Evolutionary conservation across 768 basidiomycete species (phyloP).

Genomic region (Collybia sordida): DNA sequence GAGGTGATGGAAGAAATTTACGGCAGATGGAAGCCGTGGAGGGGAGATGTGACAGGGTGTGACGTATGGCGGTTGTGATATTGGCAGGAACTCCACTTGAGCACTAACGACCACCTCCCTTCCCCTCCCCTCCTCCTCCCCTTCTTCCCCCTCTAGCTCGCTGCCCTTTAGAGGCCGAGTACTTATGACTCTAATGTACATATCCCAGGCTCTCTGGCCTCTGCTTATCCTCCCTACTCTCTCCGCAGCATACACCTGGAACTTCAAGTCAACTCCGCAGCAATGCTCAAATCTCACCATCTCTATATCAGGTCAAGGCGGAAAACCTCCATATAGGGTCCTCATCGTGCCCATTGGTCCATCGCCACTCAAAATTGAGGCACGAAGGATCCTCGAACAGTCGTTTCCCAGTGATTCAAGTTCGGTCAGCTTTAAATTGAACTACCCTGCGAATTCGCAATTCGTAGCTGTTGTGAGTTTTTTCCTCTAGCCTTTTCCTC

Average conservation of each 20-base stretch:
- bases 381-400: constrained; percentile 55
- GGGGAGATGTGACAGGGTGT: constrained; percentile 1
- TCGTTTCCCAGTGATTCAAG: constrained; percentile 44
- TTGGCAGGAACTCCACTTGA: too few species aligned
- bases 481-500: constrained; percentile 5
- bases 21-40: constrained; percentile 1
- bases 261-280: constrained; percentile 44
- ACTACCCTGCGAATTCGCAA: constrained; percentile 66
- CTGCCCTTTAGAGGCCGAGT: background rate
- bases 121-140: background rate
- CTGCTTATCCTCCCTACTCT: constrained; percentile 27
- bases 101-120: background rate
- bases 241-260: constrained; percentile 44
- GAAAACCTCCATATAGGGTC: constrained; percentile 65
- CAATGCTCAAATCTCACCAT: constrained; percentile 71
- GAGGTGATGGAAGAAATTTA: too few species aligned
- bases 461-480: constrained; percentile 76
- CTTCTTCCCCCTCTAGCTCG: too few species aligned
- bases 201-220: constrained; percentile 15
- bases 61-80: constrained; percentile 5
- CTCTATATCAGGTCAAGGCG: constrained; percentile 51
- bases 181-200: constrained; percentile 9
- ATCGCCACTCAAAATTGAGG: constrained; percentile 63
- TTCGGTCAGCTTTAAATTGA: constrained; percentile 53
- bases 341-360: constrained; percentile 70